Evolutionary conservation across 1,284 basidiomycete species (phyloP).

Genomic region (Malassezia caprae): DNA sequence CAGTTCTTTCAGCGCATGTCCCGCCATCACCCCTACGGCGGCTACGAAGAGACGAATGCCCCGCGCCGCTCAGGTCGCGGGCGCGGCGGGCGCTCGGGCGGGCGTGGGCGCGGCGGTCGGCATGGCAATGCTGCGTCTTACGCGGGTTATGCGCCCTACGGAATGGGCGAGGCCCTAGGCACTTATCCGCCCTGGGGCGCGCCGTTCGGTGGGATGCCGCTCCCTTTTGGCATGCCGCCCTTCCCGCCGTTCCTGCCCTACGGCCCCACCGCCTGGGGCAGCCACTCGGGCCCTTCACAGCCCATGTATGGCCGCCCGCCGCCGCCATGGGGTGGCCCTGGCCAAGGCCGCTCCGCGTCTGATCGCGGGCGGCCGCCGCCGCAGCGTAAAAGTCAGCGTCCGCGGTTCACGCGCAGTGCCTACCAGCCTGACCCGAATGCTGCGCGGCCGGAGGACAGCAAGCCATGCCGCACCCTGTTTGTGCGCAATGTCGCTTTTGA

Average conservation of each 20-base stretch:
- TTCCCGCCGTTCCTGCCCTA: not conserved
- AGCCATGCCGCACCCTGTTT: conserved; percentile 87
- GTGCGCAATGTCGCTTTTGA: conserved; percentile 63
- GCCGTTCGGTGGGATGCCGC: not conserved
- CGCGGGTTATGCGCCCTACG: conserved; percentile 14
- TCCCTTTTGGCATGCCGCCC: not conserved
- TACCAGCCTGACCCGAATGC: conserved; percentile 16
- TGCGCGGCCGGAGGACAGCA: conserved; percentile 76
- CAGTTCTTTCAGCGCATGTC: not conserved
- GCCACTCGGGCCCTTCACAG: not conserved
- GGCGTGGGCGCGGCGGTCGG: conserved; percentile 16
- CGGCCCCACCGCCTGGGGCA: not conserved
- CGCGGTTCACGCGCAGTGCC: conserved; percentile 16
- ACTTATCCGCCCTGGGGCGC: not conserved
- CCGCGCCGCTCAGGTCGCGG: conserved; percentile 18
- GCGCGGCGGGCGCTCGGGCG: conserved; percentile 19
- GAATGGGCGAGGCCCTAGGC: not conserved
- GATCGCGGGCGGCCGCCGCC: not conserved
- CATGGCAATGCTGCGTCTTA: not conserved
- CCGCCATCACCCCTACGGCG: conserved; percentile 75
- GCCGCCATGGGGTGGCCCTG: conserved; percentile 2
- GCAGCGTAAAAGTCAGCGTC: conserved; percentile 4
- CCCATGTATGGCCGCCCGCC: not conserved
- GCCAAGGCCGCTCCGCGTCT: conserved; percentile 8
- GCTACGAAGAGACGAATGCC: conserved; percentile 55